Conservation (phyloP, 1,139 yeast genomes). For the Candida smagusa region DNA sequence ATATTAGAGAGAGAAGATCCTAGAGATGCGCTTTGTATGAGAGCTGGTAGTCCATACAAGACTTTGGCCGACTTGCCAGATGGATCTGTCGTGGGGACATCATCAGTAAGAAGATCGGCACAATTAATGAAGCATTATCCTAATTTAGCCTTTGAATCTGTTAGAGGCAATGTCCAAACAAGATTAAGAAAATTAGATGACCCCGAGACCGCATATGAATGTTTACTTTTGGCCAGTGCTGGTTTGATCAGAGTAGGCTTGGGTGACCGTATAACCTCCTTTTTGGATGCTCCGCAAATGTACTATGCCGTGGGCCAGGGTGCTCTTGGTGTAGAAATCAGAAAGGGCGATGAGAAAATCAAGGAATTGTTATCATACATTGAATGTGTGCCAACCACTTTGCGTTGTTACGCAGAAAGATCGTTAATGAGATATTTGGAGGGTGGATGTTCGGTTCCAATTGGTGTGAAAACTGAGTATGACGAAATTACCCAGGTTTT, state of each 20-base stretch:
- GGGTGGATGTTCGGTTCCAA: conserved; percentile 98
- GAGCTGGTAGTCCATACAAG: conserved; percentile 58
- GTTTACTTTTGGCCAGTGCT: conserved; percentile 89
- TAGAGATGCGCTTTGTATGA: conserved; percentile 90
- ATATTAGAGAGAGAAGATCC: conserved; percentile 85
- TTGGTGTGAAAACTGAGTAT: conserved; percentile 75
- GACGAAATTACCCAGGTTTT: conserved; percentile 42
- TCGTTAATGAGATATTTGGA: conserved; percentile 82
- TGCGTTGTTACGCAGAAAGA: conserved; percentile 88
- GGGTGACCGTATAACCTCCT: conserved; percentile 66
- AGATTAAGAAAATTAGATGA: conserved; percentile 76
- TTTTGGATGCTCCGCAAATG: conserved; percentile 78
- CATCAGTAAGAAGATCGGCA: conserved; percentile 90
- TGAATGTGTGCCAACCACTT: conserved; percentile 64
- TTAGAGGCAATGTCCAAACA: conserved; percentile 86
- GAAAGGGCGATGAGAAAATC: conserved; percentile 61
- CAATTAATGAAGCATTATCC: conserved; percentile 44
- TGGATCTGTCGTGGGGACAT: conserved; percentile 89
- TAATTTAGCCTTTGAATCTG: conserved; percentile 56
- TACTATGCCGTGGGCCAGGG: conserved; percentile 98
- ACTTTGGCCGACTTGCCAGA: conserved; percentile 70
- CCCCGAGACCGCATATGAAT: conserved; percentile 56
- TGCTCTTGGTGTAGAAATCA: conserved; percentile 88
- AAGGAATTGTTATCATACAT: conserved; percentile 58
- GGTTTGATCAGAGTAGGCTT: conserved; percentile 77